Base-by-base conservation (phyloP, 352 stramenopile species). In the Pythium grandisporangium region DNA sequence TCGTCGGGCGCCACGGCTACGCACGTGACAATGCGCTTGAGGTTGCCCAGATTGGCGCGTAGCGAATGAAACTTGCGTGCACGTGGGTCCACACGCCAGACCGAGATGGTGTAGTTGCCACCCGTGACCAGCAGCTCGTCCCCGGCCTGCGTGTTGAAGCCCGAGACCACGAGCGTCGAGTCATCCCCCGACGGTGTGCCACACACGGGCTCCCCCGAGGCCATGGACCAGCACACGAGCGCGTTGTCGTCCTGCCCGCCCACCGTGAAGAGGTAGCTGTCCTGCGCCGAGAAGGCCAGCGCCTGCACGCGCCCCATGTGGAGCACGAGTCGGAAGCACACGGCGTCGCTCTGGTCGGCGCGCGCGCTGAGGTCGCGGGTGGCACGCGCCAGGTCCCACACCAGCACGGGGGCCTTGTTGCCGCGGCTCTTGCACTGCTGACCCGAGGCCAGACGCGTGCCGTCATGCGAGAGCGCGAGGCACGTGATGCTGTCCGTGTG, bases 221-320 rank as follows among this genome's bases (percentile, higher is more conserved):
- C 48, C 53, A 96, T 87, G 59, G 97, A 86, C 94, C 93, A 98
- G 47, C 97, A 94, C 20, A 98, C 93, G 29, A 99, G 70, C 26
- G 91, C 84, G 59, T 98, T 98, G 65, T 98, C 95, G 63, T 99
- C 95, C 49, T 96, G 87, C 14, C 94, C 94, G 21, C 95, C 95
- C 16, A 98, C 66, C 6, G 91, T 95, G 34, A 87, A 90, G 13
- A 99, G 63, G 45, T 88, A 97, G 29, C 68, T 75, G 44, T 91
- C 82, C 48, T 81, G 60, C 1, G 70, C 66, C 12, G 76, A 95
- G 53, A 98, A 98, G 6, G 89, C 69, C 42, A 98, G 55, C 37
- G 80, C 75, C 56, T 98, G 89, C 19, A 98, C 93, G 44, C 84
- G 92, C 30, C 87, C 93, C 70, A 97, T 93, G 66, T 99, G 95